Evolutionary conservation across 176 grass and related monocot species (phyloP), one percentile per base, ranked within the genome.

Genomic region (Hsuehochloa calcarea): DNA sequence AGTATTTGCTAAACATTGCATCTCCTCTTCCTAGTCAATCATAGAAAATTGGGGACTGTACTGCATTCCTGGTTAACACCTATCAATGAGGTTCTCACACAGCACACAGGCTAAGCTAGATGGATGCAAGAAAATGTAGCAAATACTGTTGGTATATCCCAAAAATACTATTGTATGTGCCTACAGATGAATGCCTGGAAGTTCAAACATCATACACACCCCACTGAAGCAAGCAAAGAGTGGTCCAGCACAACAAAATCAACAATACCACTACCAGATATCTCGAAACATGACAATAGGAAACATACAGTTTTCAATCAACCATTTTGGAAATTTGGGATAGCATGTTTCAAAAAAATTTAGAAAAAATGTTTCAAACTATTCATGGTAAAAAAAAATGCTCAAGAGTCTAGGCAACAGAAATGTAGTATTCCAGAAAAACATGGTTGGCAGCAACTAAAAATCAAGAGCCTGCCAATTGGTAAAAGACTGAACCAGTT

Each of bases 1-100:
- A 74, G 11, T 26, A 85, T 78, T 78, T 59, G 22, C 17, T 66
- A 12, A 78, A n/a, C 9, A 85, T 23, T 72, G 16, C 31, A 44
- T 69, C 19, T 60, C 51, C 37, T 69, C 19, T 58, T 73, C 68
- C 31, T 29, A 43, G 5, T 72, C 3, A 14, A 46, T 58, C 52
- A 31, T 40, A 41, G 5, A 9, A 65, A 40, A 8, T 22, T 65
- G 15, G 10, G 26, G 49, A 62, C 19, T 68, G 26, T 12, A n/a
- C 3, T 25, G 19, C 70, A 87, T 76, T n/a, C 12, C 12, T 46
- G 15, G 20, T 8, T 68, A 44, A 29, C 12, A 74, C 35, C 51
- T 44, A 22, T 43, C 29, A 63, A 22, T 80, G 43, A 52, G 35
- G 45, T 0, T 56, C 44, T 43, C 72, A 76, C 19, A 39, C 27